phyloP scores from a whole-genome alignment of 306 rosid species.

The Cajanus cajan region DNA sequence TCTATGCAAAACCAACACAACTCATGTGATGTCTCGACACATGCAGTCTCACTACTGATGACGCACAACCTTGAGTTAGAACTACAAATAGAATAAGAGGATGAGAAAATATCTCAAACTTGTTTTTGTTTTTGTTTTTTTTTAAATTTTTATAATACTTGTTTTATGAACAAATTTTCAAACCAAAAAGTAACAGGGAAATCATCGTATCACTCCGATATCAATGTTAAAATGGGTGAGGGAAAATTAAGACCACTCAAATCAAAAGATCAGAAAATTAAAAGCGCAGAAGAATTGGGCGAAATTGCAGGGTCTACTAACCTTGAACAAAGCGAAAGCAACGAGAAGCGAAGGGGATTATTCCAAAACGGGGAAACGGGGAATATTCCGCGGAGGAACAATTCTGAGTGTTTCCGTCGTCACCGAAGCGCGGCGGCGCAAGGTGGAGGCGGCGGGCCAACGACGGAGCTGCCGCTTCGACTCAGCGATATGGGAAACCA shows the following conservation, averaged over 20 bases:
- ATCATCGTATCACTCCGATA: not conserved
- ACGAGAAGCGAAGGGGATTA: not conserved
- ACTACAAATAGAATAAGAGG: too few species aligned
- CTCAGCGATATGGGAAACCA: not conserved
- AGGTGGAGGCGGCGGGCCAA: not conserved
- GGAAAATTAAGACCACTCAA: not conserved
- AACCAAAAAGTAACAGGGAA: too few species aligned
- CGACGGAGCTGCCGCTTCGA: not conserved
- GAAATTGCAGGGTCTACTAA: not conserved
- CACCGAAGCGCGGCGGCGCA: not conserved
- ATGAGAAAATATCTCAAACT: too few species aligned
- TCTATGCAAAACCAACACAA: too few species aligned
- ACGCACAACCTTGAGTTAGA: too few species aligned
- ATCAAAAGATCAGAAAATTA: not conserved
- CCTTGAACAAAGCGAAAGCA: not conserved
- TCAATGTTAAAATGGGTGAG: not conserved
- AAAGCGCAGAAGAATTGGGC: not conserved
- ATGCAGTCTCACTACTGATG: too few species aligned
- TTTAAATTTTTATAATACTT: too few species aligned
- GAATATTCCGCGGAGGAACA: not conserved
- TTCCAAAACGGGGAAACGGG: not conserved
- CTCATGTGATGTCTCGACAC: too few species aligned
- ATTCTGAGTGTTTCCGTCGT: not conserved
- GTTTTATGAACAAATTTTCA: too few species aligned
- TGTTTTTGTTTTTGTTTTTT: too few species aligned